Base-by-base conservation (phyloP, 305 asterid species). In the Plantago lanceolata region DNA sequence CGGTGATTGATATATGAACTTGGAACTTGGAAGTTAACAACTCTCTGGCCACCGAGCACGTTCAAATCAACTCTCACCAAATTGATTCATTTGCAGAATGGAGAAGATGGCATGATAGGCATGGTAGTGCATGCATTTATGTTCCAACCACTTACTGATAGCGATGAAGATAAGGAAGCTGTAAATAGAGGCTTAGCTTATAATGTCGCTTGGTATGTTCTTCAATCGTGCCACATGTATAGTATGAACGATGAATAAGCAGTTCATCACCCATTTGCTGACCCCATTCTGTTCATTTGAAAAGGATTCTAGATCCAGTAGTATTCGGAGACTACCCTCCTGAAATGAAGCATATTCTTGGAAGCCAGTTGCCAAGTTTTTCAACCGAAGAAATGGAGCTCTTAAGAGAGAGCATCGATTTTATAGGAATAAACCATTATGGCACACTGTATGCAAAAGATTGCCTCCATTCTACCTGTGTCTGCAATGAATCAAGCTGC, bases 401-500 rank as follows among this genome's bases (percentile, higher is more conserved):
- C 67, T 21, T 87, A 16, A 82, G 71, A 61, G 73, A 80, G 8
- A 85, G 98, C 66, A 62, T 75, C 49, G 96, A 92, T 57, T 89
- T 87, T 58, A 72, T 92, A 0, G 98, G 98, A 45, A 37, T 92
- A 51, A 92, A 89, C 78, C 96, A 85, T 51, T 92, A 92, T 33
- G 81, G 81, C 48, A 28, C 95, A 43, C 81, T 89, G 19, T 92
- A 89, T 73, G 95, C 85, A 19, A 79, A 77, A 79, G 97, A 92
- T 65, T 92, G 98, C 68, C 66, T 87, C 44, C 44, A 86, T 62
- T 79, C 89, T 11, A 70, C 59, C 49, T 87, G 97, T 24, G 8
- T 19, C 7, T 82, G 89, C 76, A 67, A 71, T 13, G 78, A 48
- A 5, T 66, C 79, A 16, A 65, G 69, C 67, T 89, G 95, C 71